Conservation (phyloP, 441 rosid genomes). For the Mallotus repandus region DNA sequence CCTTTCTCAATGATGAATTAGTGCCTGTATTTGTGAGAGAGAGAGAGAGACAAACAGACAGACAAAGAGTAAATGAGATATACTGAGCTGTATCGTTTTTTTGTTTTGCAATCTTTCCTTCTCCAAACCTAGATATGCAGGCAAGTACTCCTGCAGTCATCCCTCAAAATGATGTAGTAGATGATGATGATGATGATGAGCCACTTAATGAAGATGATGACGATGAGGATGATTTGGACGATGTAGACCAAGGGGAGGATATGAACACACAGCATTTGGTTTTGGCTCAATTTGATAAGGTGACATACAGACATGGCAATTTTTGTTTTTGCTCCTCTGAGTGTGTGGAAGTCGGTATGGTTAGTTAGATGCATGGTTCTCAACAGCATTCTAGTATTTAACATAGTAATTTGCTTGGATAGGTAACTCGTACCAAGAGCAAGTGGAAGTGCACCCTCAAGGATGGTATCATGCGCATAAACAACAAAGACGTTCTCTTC, state of each 20-base stretch:
- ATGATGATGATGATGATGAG: slow-evolving; percentile 75
- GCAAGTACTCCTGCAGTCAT: slow-evolving; percentile 70
- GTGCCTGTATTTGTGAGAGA: background rate
- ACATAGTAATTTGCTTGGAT: slow-evolving; percentile 24
- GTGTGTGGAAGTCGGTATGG: background rate
- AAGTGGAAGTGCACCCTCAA: slow-evolving; percentile 92
- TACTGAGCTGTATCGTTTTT: slow-evolving; percentile 5
- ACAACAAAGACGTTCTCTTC: slow-evolving; percentile 91
- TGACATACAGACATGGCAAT: slow-evolving; percentile 16
- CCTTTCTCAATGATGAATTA: background rate
- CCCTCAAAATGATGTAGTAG: slow-evolving; percentile 47
- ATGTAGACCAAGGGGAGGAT: slow-evolving; percentile 83
- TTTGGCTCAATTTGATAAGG: slow-evolving; percentile 99
- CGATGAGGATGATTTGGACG: slow-evolving; percentile 81
- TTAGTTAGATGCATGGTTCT: background rate
- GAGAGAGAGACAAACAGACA: too few species aligned
- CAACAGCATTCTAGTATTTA: background rate
- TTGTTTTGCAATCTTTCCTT: slow-evolving; percentile 18
- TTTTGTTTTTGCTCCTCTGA: too few species aligned
- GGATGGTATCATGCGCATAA: slow-evolving; percentile 97
- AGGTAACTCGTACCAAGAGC: slow-evolving; percentile 99
- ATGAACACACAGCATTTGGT: slow-evolving; percentile 90
- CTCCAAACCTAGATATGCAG: slow-evolving; percentile 55
- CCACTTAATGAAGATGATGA: slow-evolving; percentile 89
- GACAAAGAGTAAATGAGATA: background rate